These are phyloP conservation scores for Diplodia scrobiculata DNA, from an alignment of 2,329 filamentous ascomycete genomes.

Conservation along the genomic window DNA sequence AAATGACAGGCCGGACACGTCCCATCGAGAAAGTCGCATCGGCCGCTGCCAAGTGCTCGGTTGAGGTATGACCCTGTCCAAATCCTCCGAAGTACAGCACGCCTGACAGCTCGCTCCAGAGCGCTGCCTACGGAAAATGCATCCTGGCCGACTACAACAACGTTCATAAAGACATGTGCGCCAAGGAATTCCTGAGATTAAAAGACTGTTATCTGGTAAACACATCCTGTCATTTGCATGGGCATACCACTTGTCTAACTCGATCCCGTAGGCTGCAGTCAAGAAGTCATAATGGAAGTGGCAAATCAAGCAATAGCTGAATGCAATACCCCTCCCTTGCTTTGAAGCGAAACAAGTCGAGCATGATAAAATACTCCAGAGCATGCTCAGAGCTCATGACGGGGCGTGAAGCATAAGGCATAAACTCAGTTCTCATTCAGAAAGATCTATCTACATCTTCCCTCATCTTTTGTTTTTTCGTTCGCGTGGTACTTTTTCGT, in stretches of 20 bases:
- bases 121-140: slow-evolving; percentile 85
- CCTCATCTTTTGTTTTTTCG: background rate
- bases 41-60: slow-evolving; percentile 65
- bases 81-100: background rate
- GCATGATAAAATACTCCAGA: too few species aligned
- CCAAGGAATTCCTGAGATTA: slow-evolving; percentile 77
- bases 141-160: slow-evolving; percentile 87
- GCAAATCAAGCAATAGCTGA: background rate
- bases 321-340: background rate
- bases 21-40: slow-evolving; percentile 70
- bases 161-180: slow-evolving; percentile 87
- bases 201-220: slow-evolving; percentile 84
- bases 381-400: background rate
- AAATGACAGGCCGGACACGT: slow-evolving; percentile 55
- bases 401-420: background rate
- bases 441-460: slow-evolving; percentile 14
- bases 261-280: slow-evolving; percentile 4
- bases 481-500: background rate
- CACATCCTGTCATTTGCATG: too few species aligned
- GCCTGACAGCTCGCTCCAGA: slow-evolving; percentile 55
- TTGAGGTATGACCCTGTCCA: slow-evolving; percentile 56
- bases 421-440: background rate
- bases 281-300: background rate
- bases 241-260: background rate
- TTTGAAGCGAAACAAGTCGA: background rate